phyloP scores from a whole-genome alignment of 2,329 filamentous ascomycete species.

The Fusarium kyushuense region DNA sequence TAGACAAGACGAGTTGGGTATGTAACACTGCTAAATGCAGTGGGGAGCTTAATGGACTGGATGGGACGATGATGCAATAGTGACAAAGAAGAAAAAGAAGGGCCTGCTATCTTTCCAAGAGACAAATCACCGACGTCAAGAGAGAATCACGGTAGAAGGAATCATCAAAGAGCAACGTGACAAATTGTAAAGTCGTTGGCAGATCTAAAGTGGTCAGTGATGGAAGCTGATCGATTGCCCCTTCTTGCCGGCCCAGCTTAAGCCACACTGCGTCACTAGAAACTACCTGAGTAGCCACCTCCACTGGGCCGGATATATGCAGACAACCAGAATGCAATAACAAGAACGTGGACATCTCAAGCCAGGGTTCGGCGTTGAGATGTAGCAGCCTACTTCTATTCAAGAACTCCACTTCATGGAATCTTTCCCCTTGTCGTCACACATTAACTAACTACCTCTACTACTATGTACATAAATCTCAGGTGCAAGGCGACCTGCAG shows the following conservation, averaged over 20 bases:
- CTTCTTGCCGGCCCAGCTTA: conserved; percentile 31
- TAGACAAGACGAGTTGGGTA: conserved; percentile 52
- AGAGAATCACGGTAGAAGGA: neutral
- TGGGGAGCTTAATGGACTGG: conserved; percentile 24
- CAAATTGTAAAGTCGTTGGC: conserved; percentile 27
- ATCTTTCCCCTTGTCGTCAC: neutral
- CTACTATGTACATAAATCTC: neutral
- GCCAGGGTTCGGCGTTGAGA: neutral
- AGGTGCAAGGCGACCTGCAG: neutral
- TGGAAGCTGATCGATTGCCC: conserved; percentile 49
- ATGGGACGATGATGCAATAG: conserved; percentile 10
- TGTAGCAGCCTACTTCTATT: neutral
- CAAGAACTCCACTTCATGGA: too few species aligned
- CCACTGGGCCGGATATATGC: conserved; percentile 26
- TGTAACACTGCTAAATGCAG: conserved; percentile 23
- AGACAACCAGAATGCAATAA: neutral
- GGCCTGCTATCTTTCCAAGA: conserved; percentile 29
- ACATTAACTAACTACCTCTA: neutral
- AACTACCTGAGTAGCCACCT: conserved; percentile 37
- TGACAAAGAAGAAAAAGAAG: conserved; percentile 17
- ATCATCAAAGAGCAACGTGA: conserved; percentile 17
- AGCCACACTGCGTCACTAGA: conserved; percentile 47
- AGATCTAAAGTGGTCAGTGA: conserved; percentile 37
- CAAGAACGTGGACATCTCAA: neutral
- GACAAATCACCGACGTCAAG: conserved; percentile 14